Conservation (phyloP, 148 eudicot genomes). For the Vaccinium macrocarpon region DNA sequence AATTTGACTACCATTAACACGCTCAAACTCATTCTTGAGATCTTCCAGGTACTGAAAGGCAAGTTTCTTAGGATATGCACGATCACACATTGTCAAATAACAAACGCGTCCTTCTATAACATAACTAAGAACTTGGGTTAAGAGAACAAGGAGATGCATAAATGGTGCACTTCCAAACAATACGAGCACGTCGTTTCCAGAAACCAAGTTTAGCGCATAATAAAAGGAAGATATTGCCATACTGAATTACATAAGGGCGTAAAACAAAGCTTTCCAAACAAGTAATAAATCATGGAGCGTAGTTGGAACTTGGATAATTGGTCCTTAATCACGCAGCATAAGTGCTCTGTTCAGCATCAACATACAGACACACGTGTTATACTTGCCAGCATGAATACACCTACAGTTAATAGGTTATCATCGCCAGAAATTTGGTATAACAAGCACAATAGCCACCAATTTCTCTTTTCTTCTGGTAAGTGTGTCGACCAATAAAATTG, state of each 20-base stretch:
- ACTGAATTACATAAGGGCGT: background rate
- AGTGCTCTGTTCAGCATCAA: background rate
- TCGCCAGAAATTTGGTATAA: background rate
- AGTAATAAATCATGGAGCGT: background rate
- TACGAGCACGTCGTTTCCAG: background rate
- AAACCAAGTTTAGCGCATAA: background rate
- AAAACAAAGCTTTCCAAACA: background rate
- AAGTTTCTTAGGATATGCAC: conserved; percentile 96
- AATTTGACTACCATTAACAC: conserved; percentile 83
- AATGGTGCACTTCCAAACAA: background rate
- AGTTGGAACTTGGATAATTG: background rate
- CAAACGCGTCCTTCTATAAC: conserved; percentile 94
- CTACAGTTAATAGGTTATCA: background rate
- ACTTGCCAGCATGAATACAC: background rate
- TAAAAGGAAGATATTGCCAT: background rate
- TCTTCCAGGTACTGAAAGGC: conserved; percentile 96
- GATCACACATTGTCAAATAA: conserved; percentile 95
- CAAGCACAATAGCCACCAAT: background rate
- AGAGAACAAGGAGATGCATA: conserved; percentile 30
- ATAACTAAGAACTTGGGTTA: conserved; percentile 61
- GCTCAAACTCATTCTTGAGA: conserved; percentile 92
- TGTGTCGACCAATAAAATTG: background rate
- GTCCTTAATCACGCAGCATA: background rate
- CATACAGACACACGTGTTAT: background rate
- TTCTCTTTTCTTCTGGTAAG: background rate